These are phyloP conservation scores for Ophiosphaerella herpotricha DNA, from an alignment of 2,329 filamentous ascomycete genomes.

Conservation along the genomic window DNA sequence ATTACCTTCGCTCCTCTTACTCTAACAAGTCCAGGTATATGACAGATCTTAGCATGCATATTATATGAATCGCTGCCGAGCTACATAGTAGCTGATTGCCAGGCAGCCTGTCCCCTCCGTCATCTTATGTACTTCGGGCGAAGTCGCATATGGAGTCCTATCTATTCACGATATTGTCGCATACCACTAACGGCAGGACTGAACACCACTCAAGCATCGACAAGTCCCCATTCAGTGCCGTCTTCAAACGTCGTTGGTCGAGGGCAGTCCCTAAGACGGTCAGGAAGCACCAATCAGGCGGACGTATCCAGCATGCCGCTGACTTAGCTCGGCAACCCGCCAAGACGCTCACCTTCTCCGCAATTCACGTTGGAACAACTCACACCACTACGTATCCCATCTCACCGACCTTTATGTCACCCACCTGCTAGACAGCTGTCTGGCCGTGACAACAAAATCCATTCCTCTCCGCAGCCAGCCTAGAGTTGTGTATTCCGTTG, in stretches of 20 bases:
- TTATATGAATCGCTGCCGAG: constrained; percentile 28
- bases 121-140: constrained; percentile 22
- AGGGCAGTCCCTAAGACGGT: constrained; percentile 11
- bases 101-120: constrained; percentile 24
- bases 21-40: constrained; percentile 28
- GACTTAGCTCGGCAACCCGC: constrained; percentile 24
- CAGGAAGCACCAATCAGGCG: constrained; percentile 31
- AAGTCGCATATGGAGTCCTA: constrained; percentile 15
- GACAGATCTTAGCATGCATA: constrained; percentile 26
- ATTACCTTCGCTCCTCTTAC: constrained; percentile 7
- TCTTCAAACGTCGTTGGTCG: constrained; percentile 37
- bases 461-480: constrained; percentile 49
- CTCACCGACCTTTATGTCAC: constrained; percentile 30
- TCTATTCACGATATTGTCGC: constrained; percentile 10
- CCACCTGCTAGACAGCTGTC: constrained; percentile 47
- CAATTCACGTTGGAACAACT: constrained; percentile 30
- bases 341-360: constrained; percentile 28
- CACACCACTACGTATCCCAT: constrained; percentile 22
- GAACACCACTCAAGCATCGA: constrained; percentile 34
- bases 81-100: constrained; percentile 21
- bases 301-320: constrained; percentile 29
- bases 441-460: constrained; percentile 44
- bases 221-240: constrained; percentile 27
- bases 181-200: constrained; percentile 18
- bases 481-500: constrained; percentile 46